Evolutionary conservation across 495 filamentous ascomycete genomes (phyloP).

Genomic region (Xylaria palmicola): DNA sequence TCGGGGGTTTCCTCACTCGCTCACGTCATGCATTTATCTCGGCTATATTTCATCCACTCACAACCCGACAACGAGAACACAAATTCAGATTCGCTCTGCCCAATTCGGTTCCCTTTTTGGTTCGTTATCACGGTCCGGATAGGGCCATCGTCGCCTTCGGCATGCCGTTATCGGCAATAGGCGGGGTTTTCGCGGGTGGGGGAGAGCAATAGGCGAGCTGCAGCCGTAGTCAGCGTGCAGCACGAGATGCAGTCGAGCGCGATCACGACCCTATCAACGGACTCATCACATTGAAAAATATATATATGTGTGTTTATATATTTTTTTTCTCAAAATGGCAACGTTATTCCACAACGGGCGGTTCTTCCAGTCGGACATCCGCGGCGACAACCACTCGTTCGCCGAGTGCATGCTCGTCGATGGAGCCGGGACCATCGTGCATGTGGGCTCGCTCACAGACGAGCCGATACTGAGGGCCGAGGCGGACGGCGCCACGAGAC

Average conservation of each 20-base stretch:
- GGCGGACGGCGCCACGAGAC: conserved; percentile 29
- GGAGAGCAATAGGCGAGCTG: not conserved
- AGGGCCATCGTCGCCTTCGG: not conserved
- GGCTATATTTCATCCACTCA: not conserved
- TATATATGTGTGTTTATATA: no score
- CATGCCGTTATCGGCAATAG: conserved; percentile 16
- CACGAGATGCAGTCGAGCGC: not conserved
- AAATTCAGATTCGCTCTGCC: not conserved
- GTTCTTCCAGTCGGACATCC: conserved; percentile 36
- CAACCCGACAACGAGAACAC: not conserved
- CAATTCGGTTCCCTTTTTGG: not conserved
- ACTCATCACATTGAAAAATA: not conserved
- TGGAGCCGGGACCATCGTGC: conserved; percentile 29
- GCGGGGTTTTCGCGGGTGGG: not conserved
- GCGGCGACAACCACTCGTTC: conserved; percentile 22
- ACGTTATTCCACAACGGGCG: conserved; percentile 47
- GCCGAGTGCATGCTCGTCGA: conserved; percentile 34
- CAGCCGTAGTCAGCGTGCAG: not conserved
- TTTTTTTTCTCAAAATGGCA: conserved; percentile 32
- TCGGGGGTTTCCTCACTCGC: no score
- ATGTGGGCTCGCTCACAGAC: conserved; percentile 44
- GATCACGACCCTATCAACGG: not conserved
- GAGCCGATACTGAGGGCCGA: conserved; percentile 32
- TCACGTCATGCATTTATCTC: no score
- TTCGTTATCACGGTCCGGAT: not conserved